These are phyloP conservation scores for Fusarium duplospermum DNA, from an alignment of 2,329 filamentous ascomycete species.

Conservation along the genomic window DNA sequence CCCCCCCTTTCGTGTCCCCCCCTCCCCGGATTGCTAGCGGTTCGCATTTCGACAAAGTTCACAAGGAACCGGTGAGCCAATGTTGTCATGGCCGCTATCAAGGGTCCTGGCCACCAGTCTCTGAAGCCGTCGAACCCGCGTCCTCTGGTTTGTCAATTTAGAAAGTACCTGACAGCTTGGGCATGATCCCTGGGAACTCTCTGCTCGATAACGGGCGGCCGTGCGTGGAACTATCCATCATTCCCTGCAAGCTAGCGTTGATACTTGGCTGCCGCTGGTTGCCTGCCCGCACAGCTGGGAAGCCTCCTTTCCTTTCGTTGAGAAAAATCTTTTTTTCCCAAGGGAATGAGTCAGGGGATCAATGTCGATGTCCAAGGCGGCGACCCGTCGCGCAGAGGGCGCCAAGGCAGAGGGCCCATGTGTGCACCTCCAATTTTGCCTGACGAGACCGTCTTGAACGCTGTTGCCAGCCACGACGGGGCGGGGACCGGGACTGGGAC, in stretches of 20 bases:
- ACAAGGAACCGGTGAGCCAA: conserved; percentile 21
- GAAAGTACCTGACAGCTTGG: conserved; percentile 3
- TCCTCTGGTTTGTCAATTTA: conserved; percentile 17
- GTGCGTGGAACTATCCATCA: conserved; percentile 25
- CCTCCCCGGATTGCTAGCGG: conserved; percentile 2
- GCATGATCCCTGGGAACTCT: neutral
- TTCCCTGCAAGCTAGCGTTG: conserved; percentile 21
- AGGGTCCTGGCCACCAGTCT: neutral
- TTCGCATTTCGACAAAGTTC: conserved; percentile 14
- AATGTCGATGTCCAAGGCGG: conserved; percentile 3
- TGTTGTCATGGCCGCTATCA: conserved; percentile 5
- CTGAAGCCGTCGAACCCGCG: neutral
- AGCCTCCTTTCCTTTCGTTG: neutral
- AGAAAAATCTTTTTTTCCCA: neutral
- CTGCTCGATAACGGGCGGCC: neutral
- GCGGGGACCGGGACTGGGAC: conserved; percentile 10
- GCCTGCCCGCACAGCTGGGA: neutral
- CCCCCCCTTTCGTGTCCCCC: neutral
- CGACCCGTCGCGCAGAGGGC: neutral
- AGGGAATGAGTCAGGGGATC: conserved; percentile 27
- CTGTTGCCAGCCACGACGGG: conserved; percentile 19
- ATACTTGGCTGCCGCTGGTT: conserved; percentile 3
- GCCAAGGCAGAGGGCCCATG: conserved; percentile 8
- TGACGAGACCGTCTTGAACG: conserved; percentile 14
- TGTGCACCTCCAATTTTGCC: conserved; percentile 12